Base-by-base conservation (phyloP, 2,329 filamentous ascomycete genomes). In the Beauveria rudraprayagi region DNA sequence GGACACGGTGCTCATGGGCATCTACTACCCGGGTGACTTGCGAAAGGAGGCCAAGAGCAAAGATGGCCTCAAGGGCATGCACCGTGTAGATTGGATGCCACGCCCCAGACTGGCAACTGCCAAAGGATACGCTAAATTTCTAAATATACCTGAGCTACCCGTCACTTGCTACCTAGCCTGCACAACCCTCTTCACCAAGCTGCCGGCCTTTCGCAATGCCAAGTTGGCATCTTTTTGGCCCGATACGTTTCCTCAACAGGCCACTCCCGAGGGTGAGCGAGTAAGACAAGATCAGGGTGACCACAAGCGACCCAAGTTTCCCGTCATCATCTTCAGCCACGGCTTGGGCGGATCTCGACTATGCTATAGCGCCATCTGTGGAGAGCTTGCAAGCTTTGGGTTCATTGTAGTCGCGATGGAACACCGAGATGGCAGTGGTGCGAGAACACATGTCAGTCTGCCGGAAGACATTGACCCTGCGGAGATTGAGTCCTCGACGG, bases 271-370 rank as follows among this genome's bases (percentile, higher is more conserved):
- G 2, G 34, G 51, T 2, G 50, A 59, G n/a, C 51, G 37, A 28
- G n/a, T 46, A 16, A 57, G 56, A 22, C 28, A 46, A 40, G 16
- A 52, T 2, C 19, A 24, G 7, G 17, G 17, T 11, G 52, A 53
- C 9, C 19, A 47, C 71, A 34, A 70, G 67, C 65, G 65, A 62
- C 81, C 83, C 0, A 75, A 64, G 4, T 88, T 88, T 62, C 85
- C 86, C 1, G 73, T 88, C 24, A 75, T 89, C 40, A 76, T 89
- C 24, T 89, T 89, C 70, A 86, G 83, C 66, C 86, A 89, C 70
- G 86, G 86, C 0, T 71, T 89, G 6, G 84, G 85, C 5, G 85
- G 84, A 0, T 86, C 83, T 2, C 74, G 84, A 52, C 87, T 84
- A 2, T 81, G 80, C 64, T 87, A 86, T 67, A 85, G 82, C 19